Base-by-base conservation (phyloP, 2,329 filamentous ascomycete genomes). In the Fusarium sp. region DNA sequence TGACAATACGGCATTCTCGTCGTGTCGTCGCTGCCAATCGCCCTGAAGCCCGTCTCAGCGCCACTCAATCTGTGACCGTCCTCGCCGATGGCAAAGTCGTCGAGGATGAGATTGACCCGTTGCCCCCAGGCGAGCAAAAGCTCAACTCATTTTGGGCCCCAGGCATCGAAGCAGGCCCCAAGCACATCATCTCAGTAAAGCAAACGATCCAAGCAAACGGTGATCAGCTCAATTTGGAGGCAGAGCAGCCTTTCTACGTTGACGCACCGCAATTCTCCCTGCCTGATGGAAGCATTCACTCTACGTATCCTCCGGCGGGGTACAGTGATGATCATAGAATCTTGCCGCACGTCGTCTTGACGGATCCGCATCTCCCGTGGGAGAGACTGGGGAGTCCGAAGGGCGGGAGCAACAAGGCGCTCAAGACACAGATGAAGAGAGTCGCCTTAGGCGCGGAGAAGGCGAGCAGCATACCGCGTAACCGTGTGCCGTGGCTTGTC, bases 341-440 rank as follows among this genome's bases (percentile, higher is more conserved):
- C 3, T 70, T 87, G 7, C 86, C 85, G 3, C 85, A 87, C 70
- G 71, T 87, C 0, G 83, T 87, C 9, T 77, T 87, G 26, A 83
- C 72, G 3, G 84, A 87, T 66, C 82, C 84, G 0, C 79, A 82
- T 61, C 68, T 86, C 4, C 85, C 85, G 0, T 87, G 86, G 86
- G 82, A 84, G 70, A 67, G 83, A 2, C 22, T 72, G 1, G 80
- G 69, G 2, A 81, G 75, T 24, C 63, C 63, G 2, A 69, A 41
- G 3, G 47, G n/a, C 17, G 58, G 58, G 50, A 50, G 6, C 20
- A 59, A 50, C 59, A 63, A 30, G 56, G 48, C 28, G 1, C 50
- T 56, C 22, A 55, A 55, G 2, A 1, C 48, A 0, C 30, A 62
- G 24, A 62, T 56, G 59, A 57, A 41, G 2, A 63, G 51, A 11